Base-by-base conservation (phyloP, 805 yeast species). In the Ogataea pilisensis region DNA sequence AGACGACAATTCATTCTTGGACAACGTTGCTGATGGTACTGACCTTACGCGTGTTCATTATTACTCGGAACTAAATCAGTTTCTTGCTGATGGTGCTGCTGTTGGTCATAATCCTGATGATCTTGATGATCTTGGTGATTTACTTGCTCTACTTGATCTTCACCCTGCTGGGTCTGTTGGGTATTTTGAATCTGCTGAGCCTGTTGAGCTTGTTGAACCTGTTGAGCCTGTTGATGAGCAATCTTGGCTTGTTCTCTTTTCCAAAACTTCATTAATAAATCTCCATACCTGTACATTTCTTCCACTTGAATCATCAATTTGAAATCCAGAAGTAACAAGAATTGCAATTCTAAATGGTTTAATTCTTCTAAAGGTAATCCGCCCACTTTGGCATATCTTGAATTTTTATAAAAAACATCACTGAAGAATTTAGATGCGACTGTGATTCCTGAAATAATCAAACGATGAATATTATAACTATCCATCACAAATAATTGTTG, bases 341-440 rank as follows among this genome's bases (percentile, higher is more conserved):
- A 90, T 60, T 91, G 97, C 34, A 93, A 68, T 63, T 93, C 99
- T 50, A 93, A 69, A 63, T 86, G 90, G 59, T 93, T 93, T 59
- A 93, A 72, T 61, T 93, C 99, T 41, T 87, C 95, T 42, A 89
- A 71, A 7, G 97, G 95, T 41, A 91, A 72, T 0, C 98, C 98
- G 5, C 98, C 98, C 33, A 91, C 93, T 61, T 90, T 86, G 9
- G 97, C 96, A 61, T 91, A 91, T 48, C 98, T 75, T 40, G 93
- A 80, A 61, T 91, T 91, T 58, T 91, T 91, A 71, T 91, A 91
- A 57, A 90, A 91, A 36, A 90, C 87, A 64, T 91, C 98, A 54
- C 91, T 82, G 62, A 90, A 90, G 62, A 91, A 91, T 67, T 93
- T 93, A 29, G 95, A 85, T 21, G 95, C 87, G 20, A 93, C 97